A percentile compares a stretch with the other conserved stretches of the same genome.
phyloP scores from a whole-genome alignment of 371 early-diverging fungal genomes.

The Entomophthora muscae region DNA sequence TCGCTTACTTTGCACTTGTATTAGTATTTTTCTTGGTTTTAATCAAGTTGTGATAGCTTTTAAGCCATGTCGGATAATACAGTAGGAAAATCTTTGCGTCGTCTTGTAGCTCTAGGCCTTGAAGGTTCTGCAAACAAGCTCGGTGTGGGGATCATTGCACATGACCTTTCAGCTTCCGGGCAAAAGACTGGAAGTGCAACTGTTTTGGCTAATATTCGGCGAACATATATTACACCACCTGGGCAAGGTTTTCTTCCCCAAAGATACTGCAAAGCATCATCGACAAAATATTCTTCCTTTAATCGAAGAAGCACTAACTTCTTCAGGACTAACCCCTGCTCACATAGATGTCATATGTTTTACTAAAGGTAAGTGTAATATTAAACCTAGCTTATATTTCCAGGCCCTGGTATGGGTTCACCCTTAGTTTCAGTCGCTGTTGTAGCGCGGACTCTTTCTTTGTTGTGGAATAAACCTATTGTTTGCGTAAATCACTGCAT shows the following conservation, averaged over 20 bases:
- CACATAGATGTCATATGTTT: slow-evolving; percentile 92
- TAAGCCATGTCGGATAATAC: too few species aligned
- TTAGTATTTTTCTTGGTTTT: too few species aligned
- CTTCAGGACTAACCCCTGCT: slow-evolving; percentile 46
- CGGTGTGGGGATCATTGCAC: slow-evolving; percentile 92
- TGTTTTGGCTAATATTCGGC: slow-evolving; percentile 85
- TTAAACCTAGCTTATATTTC: background rate
- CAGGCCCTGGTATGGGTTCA: slow-evolving; percentile 98
- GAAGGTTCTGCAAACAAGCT: slow-evolving; percentile 99
- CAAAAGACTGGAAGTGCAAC: slow-evolving; percentile 15
- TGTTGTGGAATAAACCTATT: slow-evolving; percentile 84
- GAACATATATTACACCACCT: slow-evolving; percentile 94
- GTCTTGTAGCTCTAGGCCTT: slow-evolving; percentile 52
- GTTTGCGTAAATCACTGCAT: slow-evolving; percentile 99
- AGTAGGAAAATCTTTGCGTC: too few species aligned
- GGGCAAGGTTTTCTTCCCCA: slow-evolving; percentile 96
- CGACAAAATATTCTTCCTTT: slow-evolving; percentile 62
- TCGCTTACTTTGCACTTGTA: too few species aligned
- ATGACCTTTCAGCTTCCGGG: slow-evolving; percentile 24
- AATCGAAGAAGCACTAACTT: slow-evolving; percentile 59
- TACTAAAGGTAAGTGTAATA: slow-evolving; percentile 63
- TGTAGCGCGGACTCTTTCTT: slow-evolving; percentile 87
- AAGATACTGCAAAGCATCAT: slow-evolving; percentile 97
- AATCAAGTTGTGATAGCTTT: too few species aligned
- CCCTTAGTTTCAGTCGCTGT: slow-evolving; percentile 84